These are phyloP conservation scores for Acer yangbiense DNA, from an alignment of 345 rosid species.

Conservation along the genomic window DNA sequence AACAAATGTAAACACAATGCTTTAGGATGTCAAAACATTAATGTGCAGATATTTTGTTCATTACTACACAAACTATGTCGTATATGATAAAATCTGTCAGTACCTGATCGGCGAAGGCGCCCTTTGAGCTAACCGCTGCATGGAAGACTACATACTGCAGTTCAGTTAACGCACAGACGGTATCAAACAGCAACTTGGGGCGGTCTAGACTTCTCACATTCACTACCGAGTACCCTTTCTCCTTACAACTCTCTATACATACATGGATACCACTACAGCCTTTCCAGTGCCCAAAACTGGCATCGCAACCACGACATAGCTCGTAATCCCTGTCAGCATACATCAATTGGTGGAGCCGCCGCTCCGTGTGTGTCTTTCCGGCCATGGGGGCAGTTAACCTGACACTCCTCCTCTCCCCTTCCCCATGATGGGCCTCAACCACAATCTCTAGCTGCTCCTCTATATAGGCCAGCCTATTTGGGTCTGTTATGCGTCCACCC, in stretches of 20 bases:
- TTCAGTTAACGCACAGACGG: conserved; percentile 76
- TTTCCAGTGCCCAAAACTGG: conserved; percentile 40
- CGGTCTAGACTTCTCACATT: conserved; percentile 69
- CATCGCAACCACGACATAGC: conserved; percentile 56
- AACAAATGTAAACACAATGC: background rate
- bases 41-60: background rate
- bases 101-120: conserved; percentile 73
- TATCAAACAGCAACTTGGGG: conserved; percentile 82
- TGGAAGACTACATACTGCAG: conserved; percentile 85
- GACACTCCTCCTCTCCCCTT: conserved; percentile 57
- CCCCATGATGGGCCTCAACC: conserved; percentile 63
- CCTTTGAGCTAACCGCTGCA: conserved; percentile 72
- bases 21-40: background rate
- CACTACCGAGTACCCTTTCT: conserved; percentile 77
- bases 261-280: conserved; percentile 63
- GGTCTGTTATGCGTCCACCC: conserved; percentile 61
- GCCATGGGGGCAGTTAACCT: conserved; percentile 47
- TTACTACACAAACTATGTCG: background rate
- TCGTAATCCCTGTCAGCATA: conserved; percentile 59
- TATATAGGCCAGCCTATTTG: conserved; percentile 43
- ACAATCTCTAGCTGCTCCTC: conserved; percentile 61
- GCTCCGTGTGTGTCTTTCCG: conserved; percentile 68
- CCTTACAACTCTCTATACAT: conserved; percentile 61
- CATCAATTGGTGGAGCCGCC: conserved; percentile 91
- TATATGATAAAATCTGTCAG: background rate